Evolutionary conservation across 495 filamentous ascomycete genomes (phyloP), one percentile per base, ranked within the genome.

Genomic region (Choiromyces venosus): DNA sequence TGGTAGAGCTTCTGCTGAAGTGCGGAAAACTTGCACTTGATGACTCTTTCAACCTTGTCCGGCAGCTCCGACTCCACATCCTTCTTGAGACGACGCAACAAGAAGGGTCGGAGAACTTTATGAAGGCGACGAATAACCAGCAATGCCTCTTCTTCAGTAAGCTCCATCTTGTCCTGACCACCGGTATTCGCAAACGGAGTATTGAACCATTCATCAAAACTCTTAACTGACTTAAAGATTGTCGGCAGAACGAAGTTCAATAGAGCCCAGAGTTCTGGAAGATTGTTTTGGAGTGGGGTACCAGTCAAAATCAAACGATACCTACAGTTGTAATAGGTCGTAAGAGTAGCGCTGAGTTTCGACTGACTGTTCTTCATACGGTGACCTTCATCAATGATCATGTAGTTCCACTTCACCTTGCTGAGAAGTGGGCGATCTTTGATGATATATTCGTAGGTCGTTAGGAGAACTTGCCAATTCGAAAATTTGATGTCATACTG

Each of bases 181-280:
- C 95, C 95, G 14, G 96, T 98, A 83, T 99, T 99, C 67, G 96
- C 96, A 82, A 99, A 99, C 0, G 95, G 95, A 4, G 95, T 98
- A 83, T 97, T 98, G 87, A 99, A 99, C 95, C 95, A 99, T 82
- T 99, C 95, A 82, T 99, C 95, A 79, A 99, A 99, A 12, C 93
- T 97, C 83, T 97, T 98, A 66, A 96, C 94, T 0, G 96, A 98
- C 81, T 99, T 99, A 89, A 99, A 99, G 77, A 99, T 99, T 74
- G 92, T 98, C 12, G 95, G 95, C 35, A 99, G 87, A 35, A 97
- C 96, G 82, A 99, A 99, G 83, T 99, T 99, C 77, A 99, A 90
- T 82, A 98, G 88, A 52, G 96, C 91, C 95, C 95, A 99, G 76
- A 99, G 85, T 78, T 99, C 95, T 16, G 93, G 91, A 25, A 99